Evolutionary conservation across 2,329 filamentous ascomycete genomes (phyloP).

Genomic region (Dactylellina parvicollis): DNA sequence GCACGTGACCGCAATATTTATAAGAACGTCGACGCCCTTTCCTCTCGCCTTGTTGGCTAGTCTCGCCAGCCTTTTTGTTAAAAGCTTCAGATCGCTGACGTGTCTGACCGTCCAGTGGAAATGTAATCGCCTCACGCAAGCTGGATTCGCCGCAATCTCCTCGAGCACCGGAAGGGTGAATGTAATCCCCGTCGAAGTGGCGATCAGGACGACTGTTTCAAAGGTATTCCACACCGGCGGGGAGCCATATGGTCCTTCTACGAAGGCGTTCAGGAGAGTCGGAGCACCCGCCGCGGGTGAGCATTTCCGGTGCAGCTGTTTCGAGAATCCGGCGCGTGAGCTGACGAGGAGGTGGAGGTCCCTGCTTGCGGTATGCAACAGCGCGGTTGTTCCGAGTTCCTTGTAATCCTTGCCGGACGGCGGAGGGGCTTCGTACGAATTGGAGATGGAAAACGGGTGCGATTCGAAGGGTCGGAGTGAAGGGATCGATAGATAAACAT

Average conservation of each 20-base stretch:
- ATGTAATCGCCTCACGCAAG: slow-evolving; percentile 38
- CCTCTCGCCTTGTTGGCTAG: slow-evolving; percentile 21
- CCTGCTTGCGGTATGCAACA: slow-evolving; percentile 67
- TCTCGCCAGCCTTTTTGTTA: slow-evolving; percentile 42
- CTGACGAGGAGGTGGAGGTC: slow-evolving; percentile 93
- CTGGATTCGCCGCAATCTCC: slow-evolving; percentile 63
- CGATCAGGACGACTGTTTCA: slow-evolving; percentile 90
- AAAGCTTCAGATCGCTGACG: slow-evolving; percentile 43
- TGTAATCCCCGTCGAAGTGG: slow-evolving; percentile 93
- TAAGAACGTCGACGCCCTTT: slow-evolving; percentile 42
- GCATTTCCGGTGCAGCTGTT: slow-evolving; percentile 74
- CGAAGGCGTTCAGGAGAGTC: slow-evolving; percentile 72
- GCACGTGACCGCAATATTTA: slow-evolving; percentile 45
- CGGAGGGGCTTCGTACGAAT: slow-evolving; percentile 64
- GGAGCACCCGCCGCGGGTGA: slow-evolving; percentile 50
- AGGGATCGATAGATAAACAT: slow-evolving; percentile 93
- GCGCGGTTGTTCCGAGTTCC: slow-evolving; percentile 62
- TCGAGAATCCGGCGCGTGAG: slow-evolving; percentile 89
- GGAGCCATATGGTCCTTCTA: slow-evolving; percentile 97
- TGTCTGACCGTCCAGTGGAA: slow-evolving; percentile 52
- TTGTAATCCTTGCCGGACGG: slow-evolving; percentile 71
- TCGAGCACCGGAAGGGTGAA: slow-evolving; percentile 90
- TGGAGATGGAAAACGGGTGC: slow-evolving; percentile 94
- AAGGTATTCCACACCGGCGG: slow-evolving; percentile 88
- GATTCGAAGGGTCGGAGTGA: slow-evolving; percentile 90